Evolutionary conservation across 768 basidiomycete species (phyloP), one percentile per base, ranked within the genome.

Genomic region (Pluteus cervinus): DNA sequence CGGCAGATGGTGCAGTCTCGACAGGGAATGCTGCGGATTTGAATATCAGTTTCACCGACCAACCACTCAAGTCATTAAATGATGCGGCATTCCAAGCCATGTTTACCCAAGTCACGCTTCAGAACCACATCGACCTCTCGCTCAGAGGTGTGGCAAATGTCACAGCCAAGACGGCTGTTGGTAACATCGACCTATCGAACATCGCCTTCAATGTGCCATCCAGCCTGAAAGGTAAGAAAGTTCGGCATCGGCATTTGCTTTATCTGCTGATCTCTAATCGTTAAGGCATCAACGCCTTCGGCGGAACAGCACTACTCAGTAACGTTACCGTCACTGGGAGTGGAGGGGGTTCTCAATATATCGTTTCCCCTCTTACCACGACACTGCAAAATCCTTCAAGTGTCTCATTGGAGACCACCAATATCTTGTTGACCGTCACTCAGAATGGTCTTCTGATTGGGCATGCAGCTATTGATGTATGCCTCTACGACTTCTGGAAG

Each of bases 11-110:
- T 29, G 79, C 79, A 1, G 71, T 82, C 2, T 84, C 82, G 16
- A 86, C 81, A 0, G 82, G 84, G 17, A 81, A 82, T 45, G 38
- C 71, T n/a, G 83, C 69, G 3, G 63, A 73, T 35, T 67, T 86
- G 30, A 59, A 62, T 2, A 73, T 86, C 33, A 61, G 65, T 14
- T 85, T 81, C 62, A 52, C 67, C 4, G 54, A 83, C 37, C 55
- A 71, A 24, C 73, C 73, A n/a, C 55, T 86, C 7, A 61, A 62
- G 36, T 71, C 82, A 3, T 61, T 80, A 33, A 66, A 79, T 41
- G 55, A 75, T 26, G 65, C 43, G 4, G 76, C 68, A 0, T 84
- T 84, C 52, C 56, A 63, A 16, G 55, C 61, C 11, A 63, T 85
- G 57, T 77, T 85, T 38, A 69, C 76, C 1, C 71, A 55, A 15